Base-by-base conservation (phyloP, 495 filamentous ascomycete genomes). In the Friedmanniomyces endolithicus region DNA sequence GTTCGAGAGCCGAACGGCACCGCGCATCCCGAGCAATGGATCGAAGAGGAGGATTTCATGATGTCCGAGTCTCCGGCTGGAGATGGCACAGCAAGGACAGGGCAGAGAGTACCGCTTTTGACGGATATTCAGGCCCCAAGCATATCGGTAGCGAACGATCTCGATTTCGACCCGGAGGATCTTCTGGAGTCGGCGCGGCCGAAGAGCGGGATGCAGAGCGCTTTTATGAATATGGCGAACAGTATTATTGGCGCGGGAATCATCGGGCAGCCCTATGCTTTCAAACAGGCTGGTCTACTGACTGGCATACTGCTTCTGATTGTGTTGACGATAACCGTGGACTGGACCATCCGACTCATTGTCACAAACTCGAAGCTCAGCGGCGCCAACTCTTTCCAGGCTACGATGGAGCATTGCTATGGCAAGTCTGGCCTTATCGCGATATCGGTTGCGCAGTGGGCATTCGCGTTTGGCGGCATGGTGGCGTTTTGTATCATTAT, bases 201-300 rank as follows among this genome's bases (percentile, higher is more conserved):
- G 23, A 79, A 80, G 60, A 85, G 78, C 63, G 78, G 79, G 23
- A 75, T 84, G 75, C 71, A 70, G 50, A 83, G 78, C 70, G 78
- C 81, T 6, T 97, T 98, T 59, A 95, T 95, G 87, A 98, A 98
- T 69, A 98, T 98, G 92, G 89, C 90, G 43, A 98, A 98, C 67
- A 88, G 83, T 59, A 98, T 98, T 62, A 97, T 98, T 29, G 92
- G 92, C 11, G 92, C 92, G 2, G 92, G 92, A 0, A 98, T 98
- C 61, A 97, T 98, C 65, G 92, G 77, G 61, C 94, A 97, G 68
- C 89, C 92, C 9, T 97, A 97, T 70, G 92, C 92, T 8, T 84
- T 98, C 62, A 78, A 81, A 24, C 88, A 97, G 65, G 90, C 92
- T 14, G 92, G 92, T 2, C 75, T 98, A 62, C 58, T 83, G 0